A percentile compares a stretch with the other conserved stretches of the same genome.
Conservation (phyloP, 805 yeast species). For the Candida awuae region DNA sequence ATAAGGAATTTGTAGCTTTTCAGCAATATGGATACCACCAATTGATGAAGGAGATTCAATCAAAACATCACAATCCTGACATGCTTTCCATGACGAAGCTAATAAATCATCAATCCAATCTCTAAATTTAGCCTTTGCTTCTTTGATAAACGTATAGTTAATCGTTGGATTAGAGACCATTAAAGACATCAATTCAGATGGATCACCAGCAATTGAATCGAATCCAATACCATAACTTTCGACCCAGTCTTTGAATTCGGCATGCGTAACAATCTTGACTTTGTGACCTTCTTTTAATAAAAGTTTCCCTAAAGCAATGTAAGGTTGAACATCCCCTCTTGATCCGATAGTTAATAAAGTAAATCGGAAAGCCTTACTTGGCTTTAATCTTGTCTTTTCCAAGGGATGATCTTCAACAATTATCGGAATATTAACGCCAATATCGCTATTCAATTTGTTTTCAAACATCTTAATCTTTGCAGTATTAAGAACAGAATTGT, state of each 20-base stretch:
- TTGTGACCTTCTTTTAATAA: conserved; percentile 72
- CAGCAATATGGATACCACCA: conserved; percentile 94
- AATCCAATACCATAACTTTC: conserved; percentile 58
- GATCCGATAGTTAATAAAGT: conserved; percentile 85
- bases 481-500: conserved; percentile 33
- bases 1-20: conserved; percentile 81
- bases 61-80: conserved; percentile 72
- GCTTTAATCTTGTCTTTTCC: conserved; percentile 34
- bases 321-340: conserved; percentile 95
- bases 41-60: conserved; percentile 96
- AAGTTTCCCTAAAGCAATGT: conserved; percentile 81
- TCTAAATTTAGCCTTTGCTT: conserved; percentile 71
- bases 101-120: conserved; percentile 78
- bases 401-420: conserved; percentile 57
- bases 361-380: conserved; percentile 48
- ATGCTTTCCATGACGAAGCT: conserved; percentile 74
- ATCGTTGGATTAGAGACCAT: conserved; percentile 90
- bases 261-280: conserved; percentile 80
- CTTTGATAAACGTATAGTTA: conserved; percentile 73
- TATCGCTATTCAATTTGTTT: conserved; percentile 49
- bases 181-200: conserved; percentile 81
- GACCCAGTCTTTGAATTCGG: conserved; percentile 74
- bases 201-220: conserved; percentile 80
- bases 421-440: conserved; percentile 61
- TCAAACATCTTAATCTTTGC: conserved; percentile 64